A percentile compares a stretch with the other conserved stretches of the same genome.
These are phyloP conservation scores for Knufia petricola DNA, from an alignment of 2,329 filamentous ascomycete genomes.

Conservation along the genomic window DNA sequence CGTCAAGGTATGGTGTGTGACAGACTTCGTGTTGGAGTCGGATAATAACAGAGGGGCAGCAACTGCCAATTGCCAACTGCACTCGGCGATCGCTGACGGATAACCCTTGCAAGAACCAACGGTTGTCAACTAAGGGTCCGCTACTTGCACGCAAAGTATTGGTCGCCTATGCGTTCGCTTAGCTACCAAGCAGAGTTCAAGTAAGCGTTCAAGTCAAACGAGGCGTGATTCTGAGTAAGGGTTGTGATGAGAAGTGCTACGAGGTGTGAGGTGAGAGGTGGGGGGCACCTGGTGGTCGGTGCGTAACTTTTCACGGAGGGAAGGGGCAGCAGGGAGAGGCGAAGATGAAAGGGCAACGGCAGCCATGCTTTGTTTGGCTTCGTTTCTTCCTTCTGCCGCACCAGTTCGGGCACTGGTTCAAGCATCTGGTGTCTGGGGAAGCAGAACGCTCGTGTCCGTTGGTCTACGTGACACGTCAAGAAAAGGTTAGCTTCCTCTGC, in stretches of 20 bases:
- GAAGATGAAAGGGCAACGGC: not conserved
- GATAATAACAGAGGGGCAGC: not conserved
- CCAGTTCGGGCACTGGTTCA: not conserved
- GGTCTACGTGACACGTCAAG: not conserved
- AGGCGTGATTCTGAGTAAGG: constrained; percentile 2
- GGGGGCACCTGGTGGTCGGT: constrained; percentile 1
- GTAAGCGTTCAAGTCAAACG: no score
- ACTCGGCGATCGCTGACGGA: not conserved
- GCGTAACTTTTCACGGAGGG: not conserved
- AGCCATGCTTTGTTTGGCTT: not conserved
- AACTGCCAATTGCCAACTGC: no score
- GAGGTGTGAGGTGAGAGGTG: constrained; percentile 5
- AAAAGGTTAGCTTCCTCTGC: not conserved
- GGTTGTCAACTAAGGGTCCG: no score
- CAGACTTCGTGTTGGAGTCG: not conserved
- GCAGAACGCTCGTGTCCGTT: not conserved
- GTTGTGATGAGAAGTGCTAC: constrained; percentile 1
- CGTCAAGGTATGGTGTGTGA: not conserved
- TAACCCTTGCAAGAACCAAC: no score
- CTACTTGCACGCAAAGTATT: not conserved
- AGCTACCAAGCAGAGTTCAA: not conserved
- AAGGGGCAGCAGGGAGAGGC: no score
- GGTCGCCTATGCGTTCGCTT: not conserved
- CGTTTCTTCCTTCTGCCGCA: not conserved
- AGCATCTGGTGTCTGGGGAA: constrained; percentile 6